These are phyloP conservation scores for Bidens hawaiensis DNA, from an alignment of 140 eudicot genomes.

Conservation along the genomic window DNA sequence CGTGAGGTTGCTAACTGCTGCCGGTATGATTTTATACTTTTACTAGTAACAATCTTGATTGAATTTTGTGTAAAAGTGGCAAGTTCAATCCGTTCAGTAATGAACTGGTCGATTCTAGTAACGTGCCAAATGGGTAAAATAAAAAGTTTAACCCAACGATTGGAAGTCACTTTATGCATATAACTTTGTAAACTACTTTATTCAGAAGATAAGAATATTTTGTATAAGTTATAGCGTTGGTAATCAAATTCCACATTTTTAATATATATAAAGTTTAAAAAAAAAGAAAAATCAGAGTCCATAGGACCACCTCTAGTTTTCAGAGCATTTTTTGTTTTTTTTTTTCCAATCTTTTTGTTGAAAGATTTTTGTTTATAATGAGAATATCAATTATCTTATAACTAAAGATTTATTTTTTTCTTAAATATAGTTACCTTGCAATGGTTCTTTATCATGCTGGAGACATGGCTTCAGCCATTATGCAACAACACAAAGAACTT, in stretches of 20 bases:
- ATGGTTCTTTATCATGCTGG: slow-evolving; percentile 96
- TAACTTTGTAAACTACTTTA: neutral
- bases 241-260: too few relatives aligned
- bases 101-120: too few relatives aligned
- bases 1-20: slow-evolving; percentile 96
- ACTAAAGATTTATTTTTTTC: neutral
- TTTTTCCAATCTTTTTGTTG: neutral
- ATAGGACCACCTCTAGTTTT: too few relatives aligned
- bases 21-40: slow-evolving; percentile 43
- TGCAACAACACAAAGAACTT: slow-evolving; percentile 96
- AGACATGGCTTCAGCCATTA: slow-evolving; percentile 92
- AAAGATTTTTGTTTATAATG: neutral
- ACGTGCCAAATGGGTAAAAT: neutral
- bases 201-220: too few relatives aligned
- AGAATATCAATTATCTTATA: neutral
- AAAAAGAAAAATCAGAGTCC: too few relatives aligned
- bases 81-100: too few relatives aligned
- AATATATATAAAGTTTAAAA: too few relatives aligned
- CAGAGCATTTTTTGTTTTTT: neutral
- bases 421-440: slow-evolving; percentile 78
- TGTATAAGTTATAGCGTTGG: too few relatives aligned
- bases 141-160: neutral
- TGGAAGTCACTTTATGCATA: neutral
- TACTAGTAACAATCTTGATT: neutral
- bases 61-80: neutral